Evolutionary conservation across 2,329 filamentous ascomycete species (phyloP).

Genomic region (Biscogniauxia marginata): DNA sequence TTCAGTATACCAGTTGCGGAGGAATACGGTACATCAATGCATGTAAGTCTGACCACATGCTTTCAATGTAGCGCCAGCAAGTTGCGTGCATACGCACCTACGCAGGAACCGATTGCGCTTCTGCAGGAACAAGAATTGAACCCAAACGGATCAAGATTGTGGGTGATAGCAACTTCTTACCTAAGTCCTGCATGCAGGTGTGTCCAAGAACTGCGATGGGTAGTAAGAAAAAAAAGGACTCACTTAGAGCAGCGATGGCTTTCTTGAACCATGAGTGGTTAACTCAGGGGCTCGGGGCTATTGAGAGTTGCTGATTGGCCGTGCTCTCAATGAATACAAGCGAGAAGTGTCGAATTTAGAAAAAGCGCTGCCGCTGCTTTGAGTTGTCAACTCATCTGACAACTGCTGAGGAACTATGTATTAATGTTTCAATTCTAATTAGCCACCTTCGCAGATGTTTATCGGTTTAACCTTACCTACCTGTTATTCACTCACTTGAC

Average conservation of each 20-base stretch:
- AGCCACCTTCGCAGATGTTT: background rate
- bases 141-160: background rate
- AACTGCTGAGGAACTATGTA: background rate
- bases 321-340: background rate
- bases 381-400: background rate
- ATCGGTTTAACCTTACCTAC: background rate
- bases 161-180: background rate
- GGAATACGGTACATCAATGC: background rate
- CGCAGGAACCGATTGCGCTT: slow-evolving; percentile 24
- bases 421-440: background rate
- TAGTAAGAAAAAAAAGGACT: background rate
- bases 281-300: slow-evolving; percentile 2
- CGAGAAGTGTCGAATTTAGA: slow-evolving; percentile 12
- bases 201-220: too few species aligned
- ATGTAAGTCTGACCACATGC: slow-evolving; percentile 1
- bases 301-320: background rate
- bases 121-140: slow-evolving; percentile 23
- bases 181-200: too few species aligned
- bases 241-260: slow-evolving; percentile 6
- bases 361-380: slow-evolving; percentile 13
- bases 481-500: too few species aligned
- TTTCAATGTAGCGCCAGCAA: background rate
- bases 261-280: slow-evolving; percentile 3
- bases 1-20: background rate
- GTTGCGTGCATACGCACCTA: background rate